A percentile compares a stretch with the other conserved stretches of the same genome.
Conservation (phyloP, 2,329 filamentous ascomycete genomes). For the Lachnellula suecica region DNA sequence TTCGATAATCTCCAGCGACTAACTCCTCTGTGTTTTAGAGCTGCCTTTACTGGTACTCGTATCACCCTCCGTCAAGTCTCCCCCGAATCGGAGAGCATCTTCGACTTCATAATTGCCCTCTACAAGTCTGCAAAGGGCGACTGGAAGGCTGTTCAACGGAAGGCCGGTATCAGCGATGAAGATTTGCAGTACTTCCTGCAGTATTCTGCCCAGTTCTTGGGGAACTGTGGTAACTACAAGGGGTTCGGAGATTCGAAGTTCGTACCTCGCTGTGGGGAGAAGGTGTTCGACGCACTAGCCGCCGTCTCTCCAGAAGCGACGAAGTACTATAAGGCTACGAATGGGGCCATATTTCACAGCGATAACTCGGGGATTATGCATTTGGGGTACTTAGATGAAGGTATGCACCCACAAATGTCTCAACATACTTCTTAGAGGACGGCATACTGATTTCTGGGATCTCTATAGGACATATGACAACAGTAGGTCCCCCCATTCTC, state of each 20-base stretch:
- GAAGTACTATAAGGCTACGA: slow-evolving; percentile 65
- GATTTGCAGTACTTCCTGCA: slow-evolving; percentile 70
- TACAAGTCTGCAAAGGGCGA: slow-evolving; percentile 66
- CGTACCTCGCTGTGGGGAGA: slow-evolving; percentile 67
- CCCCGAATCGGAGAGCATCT: slow-evolving; percentile 78
- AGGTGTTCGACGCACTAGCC: slow-evolving; percentile 64
- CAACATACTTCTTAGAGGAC: too few relatives aligned
- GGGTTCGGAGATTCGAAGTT: slow-evolving; percentile 86
- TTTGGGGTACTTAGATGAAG: slow-evolving; percentile 71
- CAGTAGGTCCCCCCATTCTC: neutral
- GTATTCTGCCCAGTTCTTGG: slow-evolving; percentile 76
- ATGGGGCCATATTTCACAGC: slow-evolving; percentile 70
- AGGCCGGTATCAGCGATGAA: slow-evolving; percentile 62
- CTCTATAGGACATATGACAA: neutral
- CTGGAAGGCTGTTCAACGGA: slow-evolving; percentile 66
- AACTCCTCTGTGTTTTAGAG: slow-evolving; percentile 45
- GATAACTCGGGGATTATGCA: slow-evolving; percentile 66
- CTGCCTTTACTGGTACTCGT: slow-evolving; percentile 73
- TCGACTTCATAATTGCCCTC: slow-evolving; percentile 75
- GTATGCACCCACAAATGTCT: slow-evolving; percentile 44
- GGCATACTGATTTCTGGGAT: neutral
- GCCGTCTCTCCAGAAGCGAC: slow-evolving; percentile 58
- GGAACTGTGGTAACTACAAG: slow-evolving; percentile 81
- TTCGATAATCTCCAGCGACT: neutral
- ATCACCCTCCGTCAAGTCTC: slow-evolving; percentile 81